Conservation (phyloP, 345 rosid genomes). For the Linum tenue region DNA sequence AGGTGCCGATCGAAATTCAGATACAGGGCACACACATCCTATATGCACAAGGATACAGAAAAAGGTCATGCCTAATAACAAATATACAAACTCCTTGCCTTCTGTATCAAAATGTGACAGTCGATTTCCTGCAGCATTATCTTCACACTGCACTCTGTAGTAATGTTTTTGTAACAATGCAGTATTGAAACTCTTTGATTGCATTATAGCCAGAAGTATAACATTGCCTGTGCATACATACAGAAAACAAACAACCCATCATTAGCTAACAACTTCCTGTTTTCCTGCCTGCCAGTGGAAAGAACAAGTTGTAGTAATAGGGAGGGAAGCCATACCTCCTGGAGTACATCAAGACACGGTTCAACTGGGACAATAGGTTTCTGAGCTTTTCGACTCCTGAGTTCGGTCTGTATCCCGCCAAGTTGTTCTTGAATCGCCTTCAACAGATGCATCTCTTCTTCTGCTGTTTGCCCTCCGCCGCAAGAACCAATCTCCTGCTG, state of each 20-base stretch:
- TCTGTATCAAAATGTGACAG: too few relatives aligned
- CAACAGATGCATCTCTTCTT: conserved; percentile 43
- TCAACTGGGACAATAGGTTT: conserved; percentile 11
- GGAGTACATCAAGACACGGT: conserved; percentile 19
- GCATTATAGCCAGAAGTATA: conserved; percentile 66
- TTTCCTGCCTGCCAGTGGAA: neutral
- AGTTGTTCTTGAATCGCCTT: conserved; percentile 60
- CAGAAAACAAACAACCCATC: neutral
- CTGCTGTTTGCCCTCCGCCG: conserved; percentile 25
- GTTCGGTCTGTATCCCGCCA: conserved; percentile 45
- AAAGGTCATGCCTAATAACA: too few relatives aligned
- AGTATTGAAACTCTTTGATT: neutral
- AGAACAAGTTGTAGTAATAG: neutral
- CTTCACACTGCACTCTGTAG: neutral
- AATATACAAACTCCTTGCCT: too few relatives aligned
- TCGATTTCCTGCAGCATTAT: neutral
- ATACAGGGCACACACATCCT: too few relatives aligned
- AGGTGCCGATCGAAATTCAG: too few relatives aligned
- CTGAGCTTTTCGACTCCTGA: conserved; percentile 33
- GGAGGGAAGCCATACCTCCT: conserved; percentile 33
- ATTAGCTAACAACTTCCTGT: too few relatives aligned
- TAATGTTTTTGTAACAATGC: too few relatives aligned
- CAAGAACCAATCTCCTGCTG: conserved; percentile 9
- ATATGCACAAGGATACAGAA: too few relatives aligned
- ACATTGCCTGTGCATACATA: conserved; percentile 53